Evolutionary conservation across 805 yeast genomes (phyloP).

Genomic region (Dipodascopsis uninucleata): DNA sequence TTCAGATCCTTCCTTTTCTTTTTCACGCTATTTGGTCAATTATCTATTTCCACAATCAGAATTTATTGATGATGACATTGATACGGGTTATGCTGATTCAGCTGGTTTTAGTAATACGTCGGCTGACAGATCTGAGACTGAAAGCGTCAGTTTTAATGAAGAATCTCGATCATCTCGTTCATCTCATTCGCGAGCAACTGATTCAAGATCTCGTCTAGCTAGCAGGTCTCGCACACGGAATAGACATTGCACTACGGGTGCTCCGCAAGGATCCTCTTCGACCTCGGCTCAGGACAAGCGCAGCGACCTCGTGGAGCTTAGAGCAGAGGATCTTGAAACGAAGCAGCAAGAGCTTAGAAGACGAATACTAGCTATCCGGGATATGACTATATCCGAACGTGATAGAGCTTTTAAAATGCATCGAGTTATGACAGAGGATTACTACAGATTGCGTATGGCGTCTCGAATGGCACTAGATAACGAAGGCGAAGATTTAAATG

Average conservation of each 20-base stretch:
- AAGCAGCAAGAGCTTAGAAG: constrained; percentile 29
- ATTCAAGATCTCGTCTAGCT: too few relatives aligned
- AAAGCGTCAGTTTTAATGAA: too few relatives aligned
- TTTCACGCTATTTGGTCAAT: constrained; percentile 21
- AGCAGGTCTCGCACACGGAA: too few relatives aligned
- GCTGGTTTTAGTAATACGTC: too few relatives aligned
- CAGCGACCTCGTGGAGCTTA: too few relatives aligned
- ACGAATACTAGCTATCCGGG: constrained; percentile 34
- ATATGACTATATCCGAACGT: constrained; percentile 33
- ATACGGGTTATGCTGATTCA: background rate
- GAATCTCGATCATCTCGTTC: too few relatives aligned
- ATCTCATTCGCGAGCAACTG: too few relatives aligned
- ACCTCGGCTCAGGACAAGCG: too few relatives aligned
- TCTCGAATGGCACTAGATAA: constrained; percentile 30
- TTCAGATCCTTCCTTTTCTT: constrained; percentile 12
- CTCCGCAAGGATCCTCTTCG: too few relatives aligned
- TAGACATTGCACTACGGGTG: too few relatives aligned
- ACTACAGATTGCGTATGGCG: constrained; percentile 29
- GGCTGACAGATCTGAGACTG: too few relatives aligned
- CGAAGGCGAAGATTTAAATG: constrained; percentile 27
- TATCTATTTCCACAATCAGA: constrained; percentile 15
- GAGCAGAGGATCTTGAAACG: too few relatives aligned
- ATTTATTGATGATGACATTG: constrained; percentile 1
- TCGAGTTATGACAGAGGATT: constrained; percentile 37
- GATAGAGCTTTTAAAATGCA: constrained; percentile 38